Percentiles rank a stretch among this genome's conserved stretches.
phyloP scores from a whole-genome alignment of 2,329 filamentous ascomycete species.

The Aspergillus uvarum region DNA sequence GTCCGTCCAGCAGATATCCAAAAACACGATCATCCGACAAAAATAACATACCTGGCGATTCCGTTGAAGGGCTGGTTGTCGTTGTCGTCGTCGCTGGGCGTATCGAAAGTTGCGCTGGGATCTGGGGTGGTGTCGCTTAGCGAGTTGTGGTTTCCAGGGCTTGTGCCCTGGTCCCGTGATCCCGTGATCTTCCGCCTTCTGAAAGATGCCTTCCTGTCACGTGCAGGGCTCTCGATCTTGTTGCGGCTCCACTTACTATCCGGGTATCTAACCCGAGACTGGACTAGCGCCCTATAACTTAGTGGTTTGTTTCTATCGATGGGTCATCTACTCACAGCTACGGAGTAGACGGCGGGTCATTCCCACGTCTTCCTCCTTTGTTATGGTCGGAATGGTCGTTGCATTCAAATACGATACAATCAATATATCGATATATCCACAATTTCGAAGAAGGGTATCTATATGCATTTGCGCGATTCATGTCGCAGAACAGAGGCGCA shows the following conservation, averaged over 20 bases:
- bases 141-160: slow-evolving; percentile 43
- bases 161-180: slow-evolving; percentile 36
- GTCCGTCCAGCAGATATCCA: slow-evolving; percentile 2
- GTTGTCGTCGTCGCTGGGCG: slow-evolving; percentile 47
- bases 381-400: not conserved
- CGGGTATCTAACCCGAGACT: not conserved
- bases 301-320: not conserved
- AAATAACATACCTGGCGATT: slow-evolving; percentile 43
- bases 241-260: not conserved
- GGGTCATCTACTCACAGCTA: not conserved
- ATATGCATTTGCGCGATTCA: slow-evolving; percentile 12
- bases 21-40: slow-evolving; percentile 1
- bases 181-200: slow-evolving; percentile 23
- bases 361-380: not conserved
- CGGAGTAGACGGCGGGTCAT: not conserved
- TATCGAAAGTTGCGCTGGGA: slow-evolving; percentile 39
- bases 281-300: not conserved
- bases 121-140: slow-evolving; percentile 40
- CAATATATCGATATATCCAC: slow-evolving; percentile 1
- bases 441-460: slow-evolving; percentile 11
- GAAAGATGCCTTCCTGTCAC: slow-evolving; percentile 9
- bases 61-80: slow-evolving; percentile 48
- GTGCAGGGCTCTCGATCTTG: slow-evolving; percentile 7
- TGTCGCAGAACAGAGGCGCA: slow-evolving; percentile 1
- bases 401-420: not conserved